Conservation (phyloP, 148 eudicot genomes). For the Limonium bicolor region DNA sequence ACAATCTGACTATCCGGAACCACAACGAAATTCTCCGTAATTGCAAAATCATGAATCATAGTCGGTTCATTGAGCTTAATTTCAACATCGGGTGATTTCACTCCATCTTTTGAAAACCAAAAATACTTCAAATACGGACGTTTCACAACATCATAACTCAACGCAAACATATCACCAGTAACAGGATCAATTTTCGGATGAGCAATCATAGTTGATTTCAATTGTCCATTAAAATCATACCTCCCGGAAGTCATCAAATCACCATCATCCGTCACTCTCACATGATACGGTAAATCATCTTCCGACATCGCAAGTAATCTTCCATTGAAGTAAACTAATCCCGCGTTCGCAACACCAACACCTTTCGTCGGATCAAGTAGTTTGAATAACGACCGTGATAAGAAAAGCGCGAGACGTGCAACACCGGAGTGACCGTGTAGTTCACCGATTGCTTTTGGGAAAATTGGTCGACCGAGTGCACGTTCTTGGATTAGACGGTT, state of each 20-base stretch:
- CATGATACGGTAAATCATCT: conserved; percentile 68
- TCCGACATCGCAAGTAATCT: conserved; percentile 67
- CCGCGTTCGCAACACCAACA: conserved; percentile 69
- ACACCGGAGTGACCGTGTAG: conserved; percentile 64
- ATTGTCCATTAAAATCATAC: conserved; percentile 32
- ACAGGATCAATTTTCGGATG: conserved; percentile 70
- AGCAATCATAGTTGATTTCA: conserved; percentile 57
- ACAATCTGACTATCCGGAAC: conserved; percentile 78
- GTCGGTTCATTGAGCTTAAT: conserved; percentile 44
- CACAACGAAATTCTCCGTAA: conserved; percentile 48
- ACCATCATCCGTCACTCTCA: conserved; percentile 31
- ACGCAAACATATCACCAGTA: conserved; percentile 44
- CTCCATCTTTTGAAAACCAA: conserved; percentile 28
- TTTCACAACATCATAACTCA: conserved; percentile 58
- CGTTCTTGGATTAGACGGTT: conserved; percentile 40
- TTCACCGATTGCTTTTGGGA: conserved; percentile 69
- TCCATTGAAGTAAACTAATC: conserved; percentile 43
- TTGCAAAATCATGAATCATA: conserved; percentile 87
- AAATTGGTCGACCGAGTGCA: conserved; percentile 37
- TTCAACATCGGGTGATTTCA: conserved; percentile 45
- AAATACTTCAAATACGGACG: conserved; percentile 64
- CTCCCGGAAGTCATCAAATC: conserved; percentile 44
- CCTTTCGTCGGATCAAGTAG: conserved; percentile 37
- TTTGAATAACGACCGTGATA: conserved; percentile 34
- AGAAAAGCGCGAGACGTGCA: conserved; percentile 33